Percentiles rank a stretch among this genome's conserved stretches.
These are phyloP conservation scores for Phenoliferia sp. DNA, from an alignment of 1,284 basidiomycete species.

Conservation along the genomic window DNA sequence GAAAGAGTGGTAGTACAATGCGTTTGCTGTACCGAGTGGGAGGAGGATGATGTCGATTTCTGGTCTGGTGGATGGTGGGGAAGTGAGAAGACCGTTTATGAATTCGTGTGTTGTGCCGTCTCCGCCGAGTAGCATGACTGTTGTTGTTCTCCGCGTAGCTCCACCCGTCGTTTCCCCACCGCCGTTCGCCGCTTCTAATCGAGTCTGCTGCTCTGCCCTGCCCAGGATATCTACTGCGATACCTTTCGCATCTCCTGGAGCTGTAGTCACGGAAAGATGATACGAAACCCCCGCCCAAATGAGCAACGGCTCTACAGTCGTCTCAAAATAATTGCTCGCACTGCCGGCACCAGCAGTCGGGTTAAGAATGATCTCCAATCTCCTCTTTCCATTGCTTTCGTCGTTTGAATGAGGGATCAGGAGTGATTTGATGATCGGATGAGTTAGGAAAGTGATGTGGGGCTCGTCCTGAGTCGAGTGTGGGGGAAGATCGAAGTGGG, in stretches of 20 bases:
- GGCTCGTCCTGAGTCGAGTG: too few species aligned
- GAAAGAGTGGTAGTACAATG: conserved; percentile 62
- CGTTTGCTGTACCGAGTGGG: conserved; percentile 90
- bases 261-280: too few species aligned
- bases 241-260: neutral
- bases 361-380: too few species aligned
- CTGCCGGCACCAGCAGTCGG: too few species aligned
- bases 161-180: neutral
- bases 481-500: neutral
- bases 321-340: too few species aligned
- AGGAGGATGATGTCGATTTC: conserved; percentile 10
- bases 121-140: conserved; percentile 49
- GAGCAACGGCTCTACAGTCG: too few species aligned
- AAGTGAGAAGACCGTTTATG: conserved; percentile 53
- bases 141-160: neutral
- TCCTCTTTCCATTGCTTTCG: too few species aligned
- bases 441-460: too few species aligned
- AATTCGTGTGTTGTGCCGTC: conserved; percentile 89
- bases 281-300: too few species aligned
- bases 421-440: too few species aligned
- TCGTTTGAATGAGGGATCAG: too few species aligned
- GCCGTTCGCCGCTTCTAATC: neutral
- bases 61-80: conserved; percentile 33
- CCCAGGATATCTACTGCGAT: neutral
- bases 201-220: neutral